Evolutionary conservation across 2,329 filamentous ascomycete genomes (phyloP), one percentile per base, ranked within the genome.

Genomic region (Bretziella fagacearum): DNA sequence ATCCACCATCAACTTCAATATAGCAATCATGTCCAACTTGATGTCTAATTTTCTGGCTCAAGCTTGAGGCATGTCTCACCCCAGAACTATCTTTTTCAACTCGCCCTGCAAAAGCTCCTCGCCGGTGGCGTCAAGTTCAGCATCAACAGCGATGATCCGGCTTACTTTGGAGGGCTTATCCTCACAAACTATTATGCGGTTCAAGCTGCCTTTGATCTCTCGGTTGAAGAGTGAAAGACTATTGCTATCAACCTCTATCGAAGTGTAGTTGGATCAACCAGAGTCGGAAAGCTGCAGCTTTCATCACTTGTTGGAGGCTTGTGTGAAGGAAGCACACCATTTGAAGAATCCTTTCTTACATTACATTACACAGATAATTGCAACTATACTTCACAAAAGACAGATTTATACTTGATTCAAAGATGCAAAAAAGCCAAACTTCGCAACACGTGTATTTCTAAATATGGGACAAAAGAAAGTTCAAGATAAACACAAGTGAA

Each of bases 81-180:
- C n/a, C n/a, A n/a, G n/a, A n/a, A n/a, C n/a, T n/a, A n/a, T n/a
- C n/a, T n/a, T n/a, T n/a, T n/a, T n/a, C n/a, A n/a, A n/a, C n/a
- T n/a, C n/a, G n/a, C n/a, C n/a, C n/a, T n/a, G n/a, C n/a, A n/a
- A n/a, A n/a, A n/a, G n/a, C n/a, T n/a, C n/a, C n/a, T n/a, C n/a
- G n/a, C n/a, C n/a, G n/a, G 64, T 4, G 74, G 77, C 0, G 74
- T 84, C 32, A 68, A 64, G 51, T 84, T 84, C 59, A 80, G 74
- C 48, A 73, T 85, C 58, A 84, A 84, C 60, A 80, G 75, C 53
- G 80, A 84, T 56, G 79, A 84, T 56, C 79, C 79, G 50, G 79
- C 77, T 8, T 84, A 84, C 57, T 86, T 87, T 62, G 79, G 80
- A 2, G 78, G 74, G 0, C 85, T 84, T 59, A 73, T 86, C 46